Conservation (phyloP, 257 asterid species). For the Parsonsia alboflavescens region DNA sequence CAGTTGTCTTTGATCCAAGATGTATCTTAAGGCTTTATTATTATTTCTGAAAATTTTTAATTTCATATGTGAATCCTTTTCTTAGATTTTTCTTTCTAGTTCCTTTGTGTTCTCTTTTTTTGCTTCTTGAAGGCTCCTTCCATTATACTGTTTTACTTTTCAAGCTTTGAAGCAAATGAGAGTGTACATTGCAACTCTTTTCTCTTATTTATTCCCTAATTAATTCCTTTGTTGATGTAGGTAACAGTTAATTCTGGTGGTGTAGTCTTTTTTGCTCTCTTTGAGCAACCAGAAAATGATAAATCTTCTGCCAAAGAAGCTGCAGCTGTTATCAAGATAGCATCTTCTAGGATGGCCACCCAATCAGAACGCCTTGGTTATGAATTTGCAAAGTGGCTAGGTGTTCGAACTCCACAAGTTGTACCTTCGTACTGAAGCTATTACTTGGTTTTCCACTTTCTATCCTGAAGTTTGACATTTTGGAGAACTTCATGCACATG, state of each 20-base stretch:
- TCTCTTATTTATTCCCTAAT: constrained; percentile 22
- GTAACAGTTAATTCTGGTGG: constrained; percentile 99
- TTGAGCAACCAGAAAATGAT: constrained; percentile 64
- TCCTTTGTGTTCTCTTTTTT: neutral
- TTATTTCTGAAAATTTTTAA: neutral
- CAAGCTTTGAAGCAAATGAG: neutral
- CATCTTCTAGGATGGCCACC: constrained; percentile 99
- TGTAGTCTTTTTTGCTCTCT: constrained; percentile 89
- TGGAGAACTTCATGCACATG: neutral
- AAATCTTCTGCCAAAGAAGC: constrained; percentile 75
- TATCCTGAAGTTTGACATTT: constrained; percentile 17
- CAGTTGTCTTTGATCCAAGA: neutral
- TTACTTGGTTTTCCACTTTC: constrained; percentile 22
- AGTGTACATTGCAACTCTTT: constrained; percentile 10
- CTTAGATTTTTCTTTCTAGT: neutral
- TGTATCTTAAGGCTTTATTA: neutral
- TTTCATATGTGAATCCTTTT: neutral
- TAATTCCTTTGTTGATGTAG: constrained; percentile 36
- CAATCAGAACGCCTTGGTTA: constrained; percentile 98
- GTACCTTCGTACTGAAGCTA: constrained; percentile 42
- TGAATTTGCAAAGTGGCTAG: constrained; percentile 99
- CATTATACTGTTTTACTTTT: neutral
- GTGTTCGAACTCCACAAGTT: constrained; percentile 97
- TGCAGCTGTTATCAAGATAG: constrained; percentile 93
- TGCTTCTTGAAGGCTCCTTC: neutral